Base-by-base conservation (phyloP, 1,139 yeast genomes). In the Geotrichum carabidarum region DNA sequence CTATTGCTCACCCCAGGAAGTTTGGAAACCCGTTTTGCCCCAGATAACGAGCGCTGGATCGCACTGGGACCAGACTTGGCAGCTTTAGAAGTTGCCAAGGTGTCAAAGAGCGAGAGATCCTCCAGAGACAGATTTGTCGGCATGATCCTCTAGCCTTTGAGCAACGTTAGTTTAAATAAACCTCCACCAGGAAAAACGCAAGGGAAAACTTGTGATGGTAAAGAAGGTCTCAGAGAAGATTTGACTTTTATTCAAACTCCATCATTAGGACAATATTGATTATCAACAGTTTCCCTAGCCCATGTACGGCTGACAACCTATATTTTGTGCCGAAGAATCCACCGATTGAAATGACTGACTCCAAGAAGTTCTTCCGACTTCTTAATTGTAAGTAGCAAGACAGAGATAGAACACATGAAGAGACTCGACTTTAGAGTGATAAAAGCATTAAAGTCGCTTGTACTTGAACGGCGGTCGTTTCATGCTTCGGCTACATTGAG, bases 71-170 rank as follows among this genome's bases (percentile, higher is more conserved):
- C 27, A 22, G 27, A 22, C 27, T 22, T 22, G 4, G 27, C 27
- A 22, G 3, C 27, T 22, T 22, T 22, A 22, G 5, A 5, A 22
- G 27, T 3, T 22, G 27, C 27, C 27, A 32, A 47, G 34, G 50
- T 47, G 42, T 58, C 51, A 56, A 62, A 50, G 45, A 60, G 53
- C 27, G 57, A 52, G 40, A 59, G 45, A 38, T 59, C 38, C 4
- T 47, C 44, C 14, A 15, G 22, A 3, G 50, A 8, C 15, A 47
- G 36, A 17, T 32, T 36, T 5, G 36, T 12, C 3, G 36, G 48
- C 48, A 44, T 44, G 12, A 9, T 44, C 12, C 14, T 9, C 31
- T 22, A 17, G 27, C 27, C 27, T 22, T 22, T 22, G 27, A 22
- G 3, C 27, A 22, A 22, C 27, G 27, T 3, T 22, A 22, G 27